phyloP scores from a whole-genome alignment of 768 basidiomycete genomes.

The Boletus reticuloceps region DNA sequence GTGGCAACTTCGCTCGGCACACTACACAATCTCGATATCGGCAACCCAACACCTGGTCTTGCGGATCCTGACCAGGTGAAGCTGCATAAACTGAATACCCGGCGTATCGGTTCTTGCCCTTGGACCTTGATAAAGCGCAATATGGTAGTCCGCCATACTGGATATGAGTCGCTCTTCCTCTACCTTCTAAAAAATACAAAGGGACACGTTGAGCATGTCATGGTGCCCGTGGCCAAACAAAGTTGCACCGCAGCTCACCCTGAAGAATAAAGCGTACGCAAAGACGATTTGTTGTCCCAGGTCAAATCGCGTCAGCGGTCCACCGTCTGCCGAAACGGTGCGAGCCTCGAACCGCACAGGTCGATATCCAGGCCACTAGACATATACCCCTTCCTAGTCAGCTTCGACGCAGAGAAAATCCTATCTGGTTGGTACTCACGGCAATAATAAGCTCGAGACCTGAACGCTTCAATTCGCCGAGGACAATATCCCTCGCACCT shows the following conservation, averaged over 20 bases:
- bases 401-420: too few relatives aligned
- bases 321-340: neutral
- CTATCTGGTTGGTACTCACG: neutral
- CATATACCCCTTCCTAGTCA: neutral
- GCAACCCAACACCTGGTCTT: slow-evolving; percentile 3
- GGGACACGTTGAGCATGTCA: neutral
- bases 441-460: neutral
- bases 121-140: slow-evolving; percentile 8
- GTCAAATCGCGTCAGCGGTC: neutral
- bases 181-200: neutral
- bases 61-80: slow-evolving; percentile 6
- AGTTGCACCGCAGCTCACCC: neutral
- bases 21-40: slow-evolving; percentile 10
- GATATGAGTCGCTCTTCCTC: neutral
- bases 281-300: neutral
- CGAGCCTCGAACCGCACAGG: neutral
- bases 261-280: neutral
- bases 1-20: too few relatives aligned
- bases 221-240: neutral
- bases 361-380: slow-evolving; percentile 12
- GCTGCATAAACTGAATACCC: slow-evolving; percentile 8
- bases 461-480: neutral
- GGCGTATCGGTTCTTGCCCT: neutral
- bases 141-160: neutral
- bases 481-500: neutral